A percentile compares a stretch with the other conserved stretches of the same genome.
phyloP scores from a whole-genome alignment of 441 rosid species.

The Erodium trifolium region DNA sequence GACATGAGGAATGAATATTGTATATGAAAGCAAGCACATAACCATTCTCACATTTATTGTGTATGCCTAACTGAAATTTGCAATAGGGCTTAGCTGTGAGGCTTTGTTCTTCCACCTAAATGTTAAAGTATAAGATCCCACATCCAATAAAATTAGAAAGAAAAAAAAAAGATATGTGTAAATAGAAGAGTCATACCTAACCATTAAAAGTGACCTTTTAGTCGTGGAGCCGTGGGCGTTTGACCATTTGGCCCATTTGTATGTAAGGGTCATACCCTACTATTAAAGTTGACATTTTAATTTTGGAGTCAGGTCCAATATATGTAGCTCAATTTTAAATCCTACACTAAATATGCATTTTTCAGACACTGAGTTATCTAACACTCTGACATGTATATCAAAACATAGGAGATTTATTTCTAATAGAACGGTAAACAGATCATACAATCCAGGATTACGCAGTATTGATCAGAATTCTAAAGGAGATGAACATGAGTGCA shows the following conservation, averaged over 20 bases:
- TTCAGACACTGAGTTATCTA: not conserved
- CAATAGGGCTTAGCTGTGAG: not conserved
- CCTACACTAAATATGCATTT: not conserved
- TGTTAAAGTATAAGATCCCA: no score
- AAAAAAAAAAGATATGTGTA: no score
- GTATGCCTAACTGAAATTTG: not conserved
- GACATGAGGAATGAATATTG: not conserved
- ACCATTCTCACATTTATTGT: not conserved
- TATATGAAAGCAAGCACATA: not conserved
- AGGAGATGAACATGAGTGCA: constrained; percentile 2
- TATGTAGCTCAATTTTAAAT: no score
- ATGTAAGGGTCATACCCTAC: no score
- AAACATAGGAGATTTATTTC: not conserved
- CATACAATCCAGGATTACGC: not conserved
- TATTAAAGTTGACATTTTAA: no score
- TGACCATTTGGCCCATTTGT: no score
- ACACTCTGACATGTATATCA: not conserved
- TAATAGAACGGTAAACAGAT: not conserved
- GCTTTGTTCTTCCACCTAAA: not conserved
- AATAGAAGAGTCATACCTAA: no score
- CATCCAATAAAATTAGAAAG: no score
- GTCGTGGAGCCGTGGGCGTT: no score
- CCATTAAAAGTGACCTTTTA: no score
- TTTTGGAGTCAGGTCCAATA: no score
- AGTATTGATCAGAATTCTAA: constrained; percentile 8